phyloP scores from a whole-genome alignment of 495 filamentous ascomycete genomes.

The Aspergillus kassunensis region DNA sequence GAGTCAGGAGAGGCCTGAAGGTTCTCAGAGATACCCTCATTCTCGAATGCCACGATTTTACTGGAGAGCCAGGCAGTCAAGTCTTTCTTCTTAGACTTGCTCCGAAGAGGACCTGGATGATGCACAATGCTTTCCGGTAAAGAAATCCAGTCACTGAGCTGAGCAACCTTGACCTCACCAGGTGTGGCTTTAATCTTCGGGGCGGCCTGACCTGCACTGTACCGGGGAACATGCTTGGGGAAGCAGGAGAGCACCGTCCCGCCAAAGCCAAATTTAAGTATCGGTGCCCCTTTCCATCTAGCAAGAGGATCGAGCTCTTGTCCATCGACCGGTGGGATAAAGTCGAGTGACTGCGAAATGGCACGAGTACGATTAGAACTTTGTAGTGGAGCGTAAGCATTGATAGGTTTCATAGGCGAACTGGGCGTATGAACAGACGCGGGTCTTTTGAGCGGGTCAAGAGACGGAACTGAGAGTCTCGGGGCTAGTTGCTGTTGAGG shows the following conservation, averaged over 20 bases:
- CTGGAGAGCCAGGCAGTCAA: constrained; percentile 72
- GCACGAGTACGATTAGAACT: constrained; percentile 25
- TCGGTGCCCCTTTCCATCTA: constrained; percentile 84
- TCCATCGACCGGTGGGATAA: constrained; percentile 71
- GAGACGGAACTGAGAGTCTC: constrained; percentile 40
- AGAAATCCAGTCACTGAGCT: constrained; percentile 64
- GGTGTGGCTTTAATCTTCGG: constrained; percentile 81
- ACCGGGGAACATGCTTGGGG: constrained; percentile 82
- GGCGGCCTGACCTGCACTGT: constrained; percentile 62
- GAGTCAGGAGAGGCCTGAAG: constrained; percentile 50
- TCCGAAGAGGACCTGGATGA: constrained; percentile 86
- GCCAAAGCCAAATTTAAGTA: constrained; percentile 85
- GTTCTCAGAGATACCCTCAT: constrained; percentile 46
- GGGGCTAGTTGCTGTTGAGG: constrained; percentile 51
- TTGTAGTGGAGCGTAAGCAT: constrained; percentile 33
- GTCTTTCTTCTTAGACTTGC: constrained; percentile 95
- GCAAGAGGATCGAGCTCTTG: constrained; percentile 72
- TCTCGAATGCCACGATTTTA: constrained; percentile 69
- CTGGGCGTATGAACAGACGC: constrained; percentile 61
- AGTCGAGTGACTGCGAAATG: constrained; percentile 46
- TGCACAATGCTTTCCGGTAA: constrained; percentile 65
- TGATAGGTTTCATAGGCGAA: constrained; percentile 43
- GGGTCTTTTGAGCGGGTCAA: constrained; percentile 60
- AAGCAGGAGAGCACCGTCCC: constrained; percentile 81
- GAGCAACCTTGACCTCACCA: constrained; percentile 75